Base-by-base conservation (phyloP, 1,284 basidiomycete species). In the Gymnopus androsaceus region DNA sequence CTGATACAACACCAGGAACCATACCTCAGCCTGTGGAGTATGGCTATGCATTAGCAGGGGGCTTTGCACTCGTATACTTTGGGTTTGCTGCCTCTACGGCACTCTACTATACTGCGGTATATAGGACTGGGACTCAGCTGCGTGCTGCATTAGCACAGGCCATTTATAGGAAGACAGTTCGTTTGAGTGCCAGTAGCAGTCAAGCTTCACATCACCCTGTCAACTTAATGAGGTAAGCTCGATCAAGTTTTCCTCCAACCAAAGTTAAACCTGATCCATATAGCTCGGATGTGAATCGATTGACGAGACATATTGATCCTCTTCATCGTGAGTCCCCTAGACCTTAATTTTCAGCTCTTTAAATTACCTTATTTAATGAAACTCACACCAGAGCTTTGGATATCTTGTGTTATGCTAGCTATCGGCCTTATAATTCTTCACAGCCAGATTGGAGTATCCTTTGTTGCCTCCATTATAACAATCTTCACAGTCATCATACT, bases 311-410 rank as follows among this genome's bases (percentile, higher is more conserved):
- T 27, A 48, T 48, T 33, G 46, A 48, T 36, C 46, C 46, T n/a
- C 46, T 48, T 34, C 46, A 48, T 19, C 46, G 46, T 48, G 14
- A 48, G 46, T n/a, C n/a, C n/a, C n/a, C 34, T 23, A 27, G 31
- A 30, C 12, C n/a, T 17, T 30, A 14, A 17, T 37, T n/a, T 7
- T 15, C 31, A 7, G 14, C n/a, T 11, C 3, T 4, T 21, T 21
- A 2, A 41, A 17, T 15, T 25, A 8, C 15, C n/a, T n/a, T n/a
- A n/a, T n/a, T n/a, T n/a, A n/a, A n/a, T n/a, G 2, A 37, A 23
- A n/a, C n/a, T n/a, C n/a, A n/a, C 17, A 21, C 34, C 15, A 48
- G 46, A 48, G 23, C 31, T 48, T 27, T 48, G 46, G 46, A 33
- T 30, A 1, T 31, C 46, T 21, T 30, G 31, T 19, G 34, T 48